Percentiles rank a stretch among this genome's conserved stretches.
phyloP scores from a whole-genome alignment of 1,284 basidiomycete species.

The Trametes sp. region DNA sequence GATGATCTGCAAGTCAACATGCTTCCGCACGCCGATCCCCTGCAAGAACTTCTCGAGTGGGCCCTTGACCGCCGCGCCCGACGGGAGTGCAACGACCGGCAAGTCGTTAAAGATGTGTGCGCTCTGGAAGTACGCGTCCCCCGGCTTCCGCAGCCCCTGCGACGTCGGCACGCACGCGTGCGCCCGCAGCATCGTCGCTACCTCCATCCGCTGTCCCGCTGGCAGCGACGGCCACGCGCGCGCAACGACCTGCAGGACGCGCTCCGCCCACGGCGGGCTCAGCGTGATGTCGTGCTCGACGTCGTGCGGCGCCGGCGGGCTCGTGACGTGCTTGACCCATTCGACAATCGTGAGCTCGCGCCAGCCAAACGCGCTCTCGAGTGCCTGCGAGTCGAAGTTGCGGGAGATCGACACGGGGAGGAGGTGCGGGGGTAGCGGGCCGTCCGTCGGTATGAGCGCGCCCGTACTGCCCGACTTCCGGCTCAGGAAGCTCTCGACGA shows the following conservation, averaged over 20 bases:
- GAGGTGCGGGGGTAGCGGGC: constrained; percentile 82
- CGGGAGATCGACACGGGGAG: constrained; percentile 78
- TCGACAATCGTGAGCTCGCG: constrained; percentile 78
- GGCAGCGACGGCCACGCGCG: constrained; percentile 82
- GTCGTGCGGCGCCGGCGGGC: constrained; percentile 50
- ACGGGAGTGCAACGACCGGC: constrained; percentile 82
- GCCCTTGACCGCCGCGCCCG: constrained; percentile 72
- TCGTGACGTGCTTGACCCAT: constrained; percentile 80
- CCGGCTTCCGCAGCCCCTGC: constrained; percentile 76
- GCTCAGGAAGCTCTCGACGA: constrained; percentile 81
- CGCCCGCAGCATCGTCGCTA: constrained; percentile 64
- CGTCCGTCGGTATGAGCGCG: constrained; percentile 76
- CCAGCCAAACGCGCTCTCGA: constrained; percentile 80
- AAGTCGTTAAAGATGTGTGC: constrained; percentile 91
- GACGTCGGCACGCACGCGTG: constrained; percentile 88
- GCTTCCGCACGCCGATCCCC: constrained; percentile 86
- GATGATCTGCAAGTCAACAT: constrained; percentile 91
- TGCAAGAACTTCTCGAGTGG: constrained; percentile 81
- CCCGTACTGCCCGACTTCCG: constrained; percentile 56
- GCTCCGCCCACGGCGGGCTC: constrained; percentile 85
- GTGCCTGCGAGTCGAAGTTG: constrained; percentile 62
- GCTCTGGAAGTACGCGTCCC: constrained; percentile 88
- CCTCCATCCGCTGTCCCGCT: constrained; percentile 62
- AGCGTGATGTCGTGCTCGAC: constrained; percentile 72
- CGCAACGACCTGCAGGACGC: constrained; percentile 75